Base-by-base conservation (phyloP, 805 yeast genomes). In the Spathaspora arborariae region DNA sequence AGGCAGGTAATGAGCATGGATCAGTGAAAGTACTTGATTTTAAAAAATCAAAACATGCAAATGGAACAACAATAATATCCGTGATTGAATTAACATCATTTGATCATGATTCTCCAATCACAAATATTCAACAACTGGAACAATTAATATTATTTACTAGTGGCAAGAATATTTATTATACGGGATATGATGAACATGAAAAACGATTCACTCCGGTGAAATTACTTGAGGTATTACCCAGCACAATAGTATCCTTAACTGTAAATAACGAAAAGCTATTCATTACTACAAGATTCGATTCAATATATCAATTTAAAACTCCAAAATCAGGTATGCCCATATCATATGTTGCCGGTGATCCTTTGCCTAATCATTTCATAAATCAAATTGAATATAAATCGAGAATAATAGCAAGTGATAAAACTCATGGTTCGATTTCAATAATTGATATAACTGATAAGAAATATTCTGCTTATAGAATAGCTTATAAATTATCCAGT, bases 1-100 rank as follows among this genome's bases (percentile, higher is more conserved):
- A 51, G 2, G 51, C 51, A 7, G 45, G 20, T 16, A 51, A 43
- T 0, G 43, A 30, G 2, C 39, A 39, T 5, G 76, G 77, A 1
- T 46, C 62, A 1, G 60, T 72, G 42, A 70, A 67, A 45, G 64
- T 72, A 13, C 46, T 72, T 15, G 75, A 72, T 46, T 47, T 71
- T 5, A 34, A 51, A 6, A 63, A 60, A 44, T 16, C 46, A 2
- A 50, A 48, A 22, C 19, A 49, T 10, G 47, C 50, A 3, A 56
- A 56, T 3, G 55, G 36, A 20, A 16, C 15, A 18, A 24, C 40
- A 22, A 18, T 11, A 16, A 16, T 49, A 9, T n/a, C 51, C 18
- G 62, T 66, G 4, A 50, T 59, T 5, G 73, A 68, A 45, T 56
- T 71, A 15, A 59, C 63, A 11, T 57, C 68, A 0, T 67, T 70